Evolutionary conservation across 495 filamentous ascomycete genomes (phyloP), one percentile per base, ranked within the genome.

Genomic region (Physcia stellaris): DNA sequence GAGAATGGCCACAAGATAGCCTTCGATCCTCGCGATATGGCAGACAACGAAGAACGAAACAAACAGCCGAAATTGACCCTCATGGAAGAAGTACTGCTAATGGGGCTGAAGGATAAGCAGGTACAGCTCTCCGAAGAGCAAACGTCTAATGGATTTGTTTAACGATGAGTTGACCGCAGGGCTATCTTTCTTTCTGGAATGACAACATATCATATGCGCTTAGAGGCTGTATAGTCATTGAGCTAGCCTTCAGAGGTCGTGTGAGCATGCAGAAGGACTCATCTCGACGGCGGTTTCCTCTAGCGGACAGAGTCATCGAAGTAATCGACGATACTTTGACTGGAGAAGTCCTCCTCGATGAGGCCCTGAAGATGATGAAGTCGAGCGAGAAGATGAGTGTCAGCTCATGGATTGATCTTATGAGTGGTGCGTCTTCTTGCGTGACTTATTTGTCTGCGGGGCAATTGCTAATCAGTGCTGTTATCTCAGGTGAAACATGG

Each of bases 331-430:
- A 96, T 56, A 94, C 84, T 43, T 70, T 95, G 59, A 98, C 90
- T 2, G 90, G 90, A 39, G 90, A 98, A 68, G 87, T 96, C 50
- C 72, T 98, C 53, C 75, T 98, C 51, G 90, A 98, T 64, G 90
- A 98, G 68, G 83, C 90, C 43, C 68, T 98, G 56, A 96, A 98
- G 69, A 93, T 98, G 87, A 98, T 96, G 88, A 96, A 98, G 66
- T 77, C 78, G 45, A 93, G 86, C 57, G 90, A 98, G 70, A 94
- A 94, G 72, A 96, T 98, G 90, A 98, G 90, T 58, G 92, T 96
- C 37, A 86, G 80, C 62, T 80, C 83, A 26, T 98, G 90, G 90
- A 95, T 98, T 58, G 90, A 98, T 56, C 66, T 98, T 42, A 83
- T 98, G 84, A 94, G 84, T 51, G 90, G 90, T 95, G 80, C 37